Conservation (phyloP, 768 basidiomycete species). For the Bullera alba region DNA sequence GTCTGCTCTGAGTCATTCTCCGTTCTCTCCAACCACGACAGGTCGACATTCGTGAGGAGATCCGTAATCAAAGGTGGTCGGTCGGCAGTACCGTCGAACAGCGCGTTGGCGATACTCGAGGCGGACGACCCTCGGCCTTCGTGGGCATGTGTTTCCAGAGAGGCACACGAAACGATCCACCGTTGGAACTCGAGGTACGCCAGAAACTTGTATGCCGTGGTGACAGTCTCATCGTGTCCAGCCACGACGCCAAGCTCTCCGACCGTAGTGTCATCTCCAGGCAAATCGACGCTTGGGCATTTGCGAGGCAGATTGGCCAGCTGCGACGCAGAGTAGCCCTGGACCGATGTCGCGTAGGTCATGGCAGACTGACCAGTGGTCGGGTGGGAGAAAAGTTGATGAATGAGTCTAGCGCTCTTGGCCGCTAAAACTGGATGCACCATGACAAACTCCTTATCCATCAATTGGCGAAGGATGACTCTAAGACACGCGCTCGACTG, state of each 20-base stretch:
- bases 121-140: constrained; percentile 64
- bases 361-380: constrained; percentile 72
- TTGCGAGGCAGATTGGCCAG: constrained; percentile 49
- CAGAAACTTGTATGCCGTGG: constrained; percentile 52
- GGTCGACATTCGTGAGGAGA: constrained; percentile 74
- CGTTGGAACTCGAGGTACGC: constrained; percentile 77
- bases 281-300: constrained; percentile 10
- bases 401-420: constrained; percentile 70
- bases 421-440: constrained; percentile 71
- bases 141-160: constrained; percentile 79
- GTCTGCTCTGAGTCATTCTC: background rate
- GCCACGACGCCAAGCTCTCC: constrained; percentile 8
- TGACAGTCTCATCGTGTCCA: constrained; percentile 9
- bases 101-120: constrained; percentile 65
- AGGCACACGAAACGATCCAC: constrained; percentile 73
- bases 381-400: constrained; percentile 81
- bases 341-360: constrained; percentile 76
- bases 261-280: background rate
- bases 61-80: constrained; percentile 67
- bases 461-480: constrained; percentile 67
- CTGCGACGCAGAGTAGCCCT: constrained; percentile 83
- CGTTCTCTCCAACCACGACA: constrained; percentile 70
- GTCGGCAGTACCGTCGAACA: constrained; percentile 60
- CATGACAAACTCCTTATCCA: constrained; percentile 26
- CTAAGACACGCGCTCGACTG: constrained; percentile 62